These are phyloP conservation scores for Elongisporangium prolatum DNA, from an alignment of 352 stramenopile genomes.

Conservation along the genomic window DNA sequence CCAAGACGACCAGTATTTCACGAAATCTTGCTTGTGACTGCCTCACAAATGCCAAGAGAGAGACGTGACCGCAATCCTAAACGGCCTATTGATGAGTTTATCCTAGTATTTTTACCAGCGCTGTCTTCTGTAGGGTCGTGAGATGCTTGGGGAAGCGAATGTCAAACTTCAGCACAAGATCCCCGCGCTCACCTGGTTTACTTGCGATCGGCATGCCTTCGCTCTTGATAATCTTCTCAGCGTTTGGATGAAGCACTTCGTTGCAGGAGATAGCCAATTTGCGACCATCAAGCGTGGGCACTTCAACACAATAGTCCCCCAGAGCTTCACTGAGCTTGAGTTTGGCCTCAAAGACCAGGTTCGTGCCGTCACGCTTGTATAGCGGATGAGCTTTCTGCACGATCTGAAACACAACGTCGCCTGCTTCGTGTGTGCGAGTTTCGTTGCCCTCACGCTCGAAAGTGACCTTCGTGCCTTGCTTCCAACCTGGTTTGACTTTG, in stretches of 20 bases:
- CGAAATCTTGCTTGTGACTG: background rate
- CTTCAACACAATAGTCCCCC: constrained; percentile 89
- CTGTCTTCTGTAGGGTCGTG: constrained; percentile 88
- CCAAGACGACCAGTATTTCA: background rate
- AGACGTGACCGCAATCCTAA: background rate
- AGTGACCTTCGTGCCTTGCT: constrained; percentile 92
- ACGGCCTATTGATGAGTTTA: constrained; percentile 9
- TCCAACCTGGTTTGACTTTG: constrained; percentile 93
- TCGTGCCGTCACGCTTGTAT: constrained; percentile 90
- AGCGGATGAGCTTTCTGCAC: constrained; percentile 71
- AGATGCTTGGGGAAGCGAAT: constrained; percentile 95
- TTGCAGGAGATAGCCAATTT: constrained; percentile 92
- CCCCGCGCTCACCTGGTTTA: constrained; percentile 62
- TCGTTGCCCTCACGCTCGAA: constrained; percentile 93
- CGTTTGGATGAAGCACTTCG: constrained; percentile 88
- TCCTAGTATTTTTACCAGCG: constrained; percentile 76
- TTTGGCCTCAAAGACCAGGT: constrained; percentile 91
- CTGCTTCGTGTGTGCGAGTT: constrained; percentile 88
- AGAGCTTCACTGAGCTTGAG: constrained; percentile 95
- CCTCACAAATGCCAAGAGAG: too few relatives aligned
- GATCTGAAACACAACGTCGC: constrained; percentile 94
- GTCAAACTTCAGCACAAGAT: constrained; percentile 95
- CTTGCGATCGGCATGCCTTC: constrained; percentile 94
- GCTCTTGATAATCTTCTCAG: constrained; percentile 89
- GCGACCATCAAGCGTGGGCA: constrained; percentile 95